These are phyloP conservation scores for Apostasia ramifera DNA, from an alignment of 106 monocot species.

Conservation along the genomic window DNA sequence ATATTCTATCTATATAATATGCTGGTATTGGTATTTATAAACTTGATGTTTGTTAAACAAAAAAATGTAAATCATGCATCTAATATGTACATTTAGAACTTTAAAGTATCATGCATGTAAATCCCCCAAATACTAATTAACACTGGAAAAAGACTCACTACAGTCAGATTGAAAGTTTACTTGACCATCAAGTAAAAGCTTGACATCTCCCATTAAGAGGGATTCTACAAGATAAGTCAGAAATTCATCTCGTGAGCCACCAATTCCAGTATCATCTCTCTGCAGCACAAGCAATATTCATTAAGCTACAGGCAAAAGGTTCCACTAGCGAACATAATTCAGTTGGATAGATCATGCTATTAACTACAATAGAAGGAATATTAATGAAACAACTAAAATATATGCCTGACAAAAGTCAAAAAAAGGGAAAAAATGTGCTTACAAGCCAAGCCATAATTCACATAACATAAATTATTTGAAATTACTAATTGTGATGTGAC, in stretches of 20 bases:
- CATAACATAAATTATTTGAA: too few species aligned
- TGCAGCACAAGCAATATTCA: conserved; percentile 14
- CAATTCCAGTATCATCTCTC: conserved; percentile 77
- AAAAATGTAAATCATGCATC: too few species aligned
- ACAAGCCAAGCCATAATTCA: too few species aligned
- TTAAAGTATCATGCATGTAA: too few species aligned
- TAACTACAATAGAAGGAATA: background rate
- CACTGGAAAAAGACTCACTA: conserved; percentile 9
- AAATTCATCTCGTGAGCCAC: conserved; percentile 65
- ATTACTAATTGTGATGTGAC: too few species aligned
- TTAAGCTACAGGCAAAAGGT: background rate
- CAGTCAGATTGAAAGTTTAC: background rate
- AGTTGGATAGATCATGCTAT: background rate
- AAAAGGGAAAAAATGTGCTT: too few species aligned
- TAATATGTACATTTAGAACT: too few species aligned
- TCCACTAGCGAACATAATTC: background rate
- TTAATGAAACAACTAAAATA: background rate
- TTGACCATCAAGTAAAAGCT: conserved; percentile 21
- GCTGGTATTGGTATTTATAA: too few species aligned
- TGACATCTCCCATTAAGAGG: conserved; percentile 37
- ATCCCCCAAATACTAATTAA: too few species aligned
- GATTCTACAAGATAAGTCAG: conserved; percentile 52
- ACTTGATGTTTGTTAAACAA: too few species aligned
- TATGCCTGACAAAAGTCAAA: too few species aligned
- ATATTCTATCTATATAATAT: too few species aligned